These are phyloP conservation scores for Entophlyctis helioformis DNA, from an alignment of 192 early-diverging fungal species.

Conservation along the genomic window DNA sequence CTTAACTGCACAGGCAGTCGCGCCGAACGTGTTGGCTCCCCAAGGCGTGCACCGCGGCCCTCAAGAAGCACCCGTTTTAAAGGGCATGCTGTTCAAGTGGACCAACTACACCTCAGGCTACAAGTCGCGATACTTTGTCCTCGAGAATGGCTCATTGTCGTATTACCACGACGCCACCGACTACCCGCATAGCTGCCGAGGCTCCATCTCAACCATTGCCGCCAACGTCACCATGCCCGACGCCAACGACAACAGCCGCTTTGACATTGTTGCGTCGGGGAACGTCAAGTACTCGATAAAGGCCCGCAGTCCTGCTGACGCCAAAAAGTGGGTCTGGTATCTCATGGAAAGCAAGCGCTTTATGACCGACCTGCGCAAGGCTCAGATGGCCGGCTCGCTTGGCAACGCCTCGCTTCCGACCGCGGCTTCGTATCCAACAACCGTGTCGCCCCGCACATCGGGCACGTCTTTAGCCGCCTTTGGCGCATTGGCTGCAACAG, in stretches of 20 bases:
- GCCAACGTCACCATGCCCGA: constrained; percentile 52
- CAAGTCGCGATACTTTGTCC: constrained; percentile 67
- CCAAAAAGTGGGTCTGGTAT: constrained; percentile 72
- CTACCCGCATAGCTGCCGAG: constrained; percentile 62
- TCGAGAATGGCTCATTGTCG: constrained; percentile 67
- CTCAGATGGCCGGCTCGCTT: not conserved
- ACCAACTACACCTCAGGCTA: constrained; percentile 77
- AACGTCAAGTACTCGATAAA: constrained; percentile 60
- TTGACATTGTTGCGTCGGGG: constrained; percentile 70
- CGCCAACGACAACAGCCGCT: constrained; percentile 51
- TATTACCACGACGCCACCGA: constrained; percentile 74
- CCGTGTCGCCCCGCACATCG: too few species aligned
- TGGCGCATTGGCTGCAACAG: not conserved
- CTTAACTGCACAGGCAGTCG: constrained; percentile 15
- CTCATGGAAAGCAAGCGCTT: constrained; percentile 68
- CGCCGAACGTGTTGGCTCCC: constrained; percentile 33
- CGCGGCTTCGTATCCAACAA: not conserved
- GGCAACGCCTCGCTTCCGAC: not conserved
- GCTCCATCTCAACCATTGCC: constrained; percentile 63
- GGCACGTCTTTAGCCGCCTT: too few species aligned
- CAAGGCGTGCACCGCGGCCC: constrained; percentile 10
- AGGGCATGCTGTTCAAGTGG: constrained; percentile 68
- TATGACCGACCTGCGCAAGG: constrained; percentile 22
- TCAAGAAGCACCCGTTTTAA: constrained; percentile 46
- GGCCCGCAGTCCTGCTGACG: constrained; percentile 52